These are phyloP conservation scores for Kodamaea jinghongensis DNA, from an alignment of 805 yeast genomes.

Conservation along the genomic window DNA sequence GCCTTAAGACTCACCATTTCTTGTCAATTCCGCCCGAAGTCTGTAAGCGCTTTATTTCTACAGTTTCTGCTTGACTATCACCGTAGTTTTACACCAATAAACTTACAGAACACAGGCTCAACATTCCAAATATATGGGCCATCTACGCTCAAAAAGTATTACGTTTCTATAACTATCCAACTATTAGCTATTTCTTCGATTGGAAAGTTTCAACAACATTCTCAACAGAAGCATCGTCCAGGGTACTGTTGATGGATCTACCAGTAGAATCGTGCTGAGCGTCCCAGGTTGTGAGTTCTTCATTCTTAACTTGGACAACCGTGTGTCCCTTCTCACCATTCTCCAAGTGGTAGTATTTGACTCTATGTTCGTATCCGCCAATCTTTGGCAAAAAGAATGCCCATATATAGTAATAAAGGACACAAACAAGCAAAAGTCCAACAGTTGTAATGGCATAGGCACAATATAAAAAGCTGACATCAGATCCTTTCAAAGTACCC, in stretches of 20 bases:
- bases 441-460: constrained; percentile 39
- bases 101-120: too few relatives aligned
- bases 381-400: constrained; percentile 31
- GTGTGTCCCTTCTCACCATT: constrained; percentile 41
- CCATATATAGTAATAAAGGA: constrained; percentile 37
- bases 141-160: too few relatives aligned
- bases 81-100: too few relatives aligned
- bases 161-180: too few relatives aligned
- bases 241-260: constrained; percentile 1
- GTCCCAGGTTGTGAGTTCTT: constrained; percentile 33
- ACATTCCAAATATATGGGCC: too few relatives aligned
- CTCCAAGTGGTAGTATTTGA: constrained; percentile 24
- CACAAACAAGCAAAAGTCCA: constrained; percentile 32
- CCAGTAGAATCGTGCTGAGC: constrained; percentile 20
- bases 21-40: too few relatives aligned
- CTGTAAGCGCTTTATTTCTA: too few relatives aligned
- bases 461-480: constrained; percentile 42
- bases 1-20: too few relatives aligned
- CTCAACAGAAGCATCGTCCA: constrained; percentile 5
- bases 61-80: too few relatives aligned
- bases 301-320: constrained; percentile 32
- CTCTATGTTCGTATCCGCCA: constrained; percentile 32
- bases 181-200: too few relatives aligned
- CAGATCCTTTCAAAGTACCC: constrained; percentile 39
- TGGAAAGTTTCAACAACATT: not conserved